Evolutionary conservation across 441 rosid species (phyloP).

Genomic region (Rhodomyrtus psidioides): DNA sequence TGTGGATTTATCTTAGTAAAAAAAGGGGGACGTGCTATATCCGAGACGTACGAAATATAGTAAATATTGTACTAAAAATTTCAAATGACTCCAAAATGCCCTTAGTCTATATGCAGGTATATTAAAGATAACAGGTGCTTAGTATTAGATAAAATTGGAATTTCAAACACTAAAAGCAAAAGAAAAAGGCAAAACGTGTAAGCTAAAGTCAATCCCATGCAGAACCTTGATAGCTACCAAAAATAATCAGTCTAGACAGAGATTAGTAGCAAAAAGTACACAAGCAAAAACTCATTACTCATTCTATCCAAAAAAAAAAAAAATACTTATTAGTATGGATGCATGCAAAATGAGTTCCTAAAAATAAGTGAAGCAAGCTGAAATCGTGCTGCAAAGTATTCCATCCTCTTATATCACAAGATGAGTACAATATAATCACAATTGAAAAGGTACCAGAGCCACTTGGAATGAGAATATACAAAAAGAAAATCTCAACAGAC

Average conservation of each 20-base stretch:
- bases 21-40: too few relatives aligned
- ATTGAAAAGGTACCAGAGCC: background rate
- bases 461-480: background rate
- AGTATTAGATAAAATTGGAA: background rate
- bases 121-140: background rate
- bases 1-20: too few relatives aligned
- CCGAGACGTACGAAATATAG: too few relatives aligned
- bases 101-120: background rate
- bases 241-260: background rate
- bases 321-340: background rate
- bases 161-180: background rate
- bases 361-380: background rate
- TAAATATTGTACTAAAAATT: background rate
- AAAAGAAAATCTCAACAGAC: background rate
- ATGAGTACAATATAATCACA: background rate
- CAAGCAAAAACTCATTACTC: background rate
- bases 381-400: background rate
- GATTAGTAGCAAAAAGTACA: background rate
- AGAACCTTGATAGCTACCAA: background rate
- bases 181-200: background rate
- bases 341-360: background rate
- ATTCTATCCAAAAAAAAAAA: background rate
- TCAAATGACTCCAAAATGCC: background rate
- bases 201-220: background rate
- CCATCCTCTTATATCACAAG: background rate